Evolutionary conservation across 1,284 basidiomycete genomes (phyloP), one percentile per base, ranked within the genome.

Genomic region (Coniophora puteana): DNA sequence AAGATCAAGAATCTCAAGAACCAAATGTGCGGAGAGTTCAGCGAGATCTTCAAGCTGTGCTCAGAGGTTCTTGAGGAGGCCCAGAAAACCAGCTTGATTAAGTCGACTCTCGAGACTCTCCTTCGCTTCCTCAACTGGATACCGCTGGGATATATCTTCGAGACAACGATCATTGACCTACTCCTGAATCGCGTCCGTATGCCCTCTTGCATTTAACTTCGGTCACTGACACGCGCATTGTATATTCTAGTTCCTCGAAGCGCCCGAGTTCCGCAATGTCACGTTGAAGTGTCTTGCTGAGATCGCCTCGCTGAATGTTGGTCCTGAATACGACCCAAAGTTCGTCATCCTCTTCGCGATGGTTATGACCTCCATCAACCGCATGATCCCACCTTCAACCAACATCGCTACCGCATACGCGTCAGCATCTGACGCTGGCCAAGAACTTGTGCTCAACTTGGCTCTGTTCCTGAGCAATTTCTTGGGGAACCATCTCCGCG

Each of bases 51-150:
- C 79, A 89, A 89, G 53, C 76, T 97, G 21, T 97, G 93, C 63
- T 89, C 87, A 48, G 95, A 99, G 65, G 93, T 99, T 25, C 74
- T 99, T 32, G 93, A 94, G 59, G 95, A 97, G 67, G 95, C 96
- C n/a, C 86, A 93, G 59, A 99, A 98, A 71, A 83, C 93, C 3
- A 93, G 91, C 22, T 69, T 99, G 44, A 95, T 99, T 71, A 93
- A 83, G 66, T 91, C 90, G 8, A 99, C 96, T 4, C 73, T 99
- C 49, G 95, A 99, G 65, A 99, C 96, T 1, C 76, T 99, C 30
- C 74, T 99, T 46, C 78, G 93, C 44, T 99, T 99, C 78, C 71
- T 99, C 55, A 98, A 98, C 67, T 99, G 96, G 96, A 99, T 99
- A 58, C 96, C 96, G 36, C 72, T 99, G 33, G 96, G 95, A 20